Evolutionary conservation across 2,329 filamentous ascomycete genomes (phyloP), one percentile per base, ranked within the genome.

Genomic region (Exophiala bonariae): DNA sequence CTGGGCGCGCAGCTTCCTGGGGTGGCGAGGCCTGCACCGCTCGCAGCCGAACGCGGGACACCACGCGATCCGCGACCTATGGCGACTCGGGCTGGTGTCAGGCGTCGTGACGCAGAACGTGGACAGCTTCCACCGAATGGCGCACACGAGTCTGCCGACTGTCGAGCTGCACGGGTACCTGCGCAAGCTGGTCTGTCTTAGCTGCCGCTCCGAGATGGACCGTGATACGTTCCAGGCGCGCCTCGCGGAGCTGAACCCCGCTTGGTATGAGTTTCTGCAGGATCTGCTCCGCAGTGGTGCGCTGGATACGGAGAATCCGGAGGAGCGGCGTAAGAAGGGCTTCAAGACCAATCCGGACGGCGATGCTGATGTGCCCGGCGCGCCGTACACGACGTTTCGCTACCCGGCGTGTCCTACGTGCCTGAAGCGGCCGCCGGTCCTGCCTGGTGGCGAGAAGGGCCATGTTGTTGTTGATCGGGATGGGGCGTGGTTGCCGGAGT

Each of bases 101-200:
- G 81, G 75, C 43, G 87, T 96, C 49, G 83, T 99, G 58, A 97
- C 93, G 32, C 93, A 99, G 66, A 97, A 97, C 63, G 93, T 99
- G 41, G 93, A 99, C 70, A 96, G 90, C 2, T 95, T 99, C 65
- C 93, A 99, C 67, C 75, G 79, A 2, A 71, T 72, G 49, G 86
- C 89, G 1, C 91, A 96, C 66, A 88, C 90, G 0, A 64, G 75
- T 8, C 69, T 91, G 34, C 78, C 81, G 4, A 93, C 88, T 8
- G 73, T 95, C 36, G 92, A 97, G 68, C 77, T 99, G 40, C 93
- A 99, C 66, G 93, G 93, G 57, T 95, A 93, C 67, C 77, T 99
- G 39, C 81, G 91, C 55, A 82, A 85, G 22, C 79, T 90, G 22
- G 79, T 90, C 42, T 99, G 93, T 70, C 80, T 86, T 10, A 87